These are phyloP conservation scores for Leccinum fibrillosum DNA, from an alignment of 768 basidiomycete genomes.

Conservation along the genomic window DNA sequence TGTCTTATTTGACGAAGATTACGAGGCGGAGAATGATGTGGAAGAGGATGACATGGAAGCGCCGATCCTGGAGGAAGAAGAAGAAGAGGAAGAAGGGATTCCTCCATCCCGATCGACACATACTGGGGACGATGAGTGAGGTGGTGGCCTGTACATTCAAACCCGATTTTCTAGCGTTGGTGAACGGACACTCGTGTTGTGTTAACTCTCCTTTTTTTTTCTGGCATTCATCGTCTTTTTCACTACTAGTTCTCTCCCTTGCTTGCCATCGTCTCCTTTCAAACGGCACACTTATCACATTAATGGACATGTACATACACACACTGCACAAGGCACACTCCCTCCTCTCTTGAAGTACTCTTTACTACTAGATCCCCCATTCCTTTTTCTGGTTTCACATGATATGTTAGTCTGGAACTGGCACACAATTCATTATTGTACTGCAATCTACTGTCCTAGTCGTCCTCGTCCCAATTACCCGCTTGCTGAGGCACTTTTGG, in stretches of 20 bases:
- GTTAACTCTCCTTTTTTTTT: conserved; percentile 13
- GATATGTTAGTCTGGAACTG: conserved; percentile 19
- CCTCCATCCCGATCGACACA: conserved; percentile 25
- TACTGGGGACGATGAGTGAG: conserved; percentile 21
- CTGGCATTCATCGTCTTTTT: conserved; percentile 1
- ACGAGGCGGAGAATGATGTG: conserved; percentile 46
- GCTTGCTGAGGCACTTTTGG: conserved; percentile 86
- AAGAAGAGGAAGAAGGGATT: conserved; percentile 45
- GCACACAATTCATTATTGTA: conserved; percentile 29
- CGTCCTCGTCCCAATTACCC: conserved; percentile 80
- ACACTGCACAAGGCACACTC: conserved; percentile 1
- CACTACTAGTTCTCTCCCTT: neutral
- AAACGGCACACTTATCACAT: conserved; percentile 28
- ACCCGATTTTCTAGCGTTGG: conserved; percentile 10
- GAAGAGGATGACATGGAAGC: conserved; percentile 67
- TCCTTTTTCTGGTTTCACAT: neutral
- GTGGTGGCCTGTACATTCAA: conserved; percentile 6
- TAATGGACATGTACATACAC: conserved; percentile 28
- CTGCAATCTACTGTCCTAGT: conserved; percentile 35
- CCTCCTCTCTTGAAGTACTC: conserved; percentile 1
- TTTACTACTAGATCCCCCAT: conserved; percentile 2
- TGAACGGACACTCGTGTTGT: conserved; percentile 25
- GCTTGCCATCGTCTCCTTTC: neutral
- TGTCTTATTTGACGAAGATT: conserved; percentile 74
- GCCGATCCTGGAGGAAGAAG: conserved; percentile 67